Evolutionary conservation across 768 basidiomycete genomes (phyloP).

Genomic region (Amanita jacksonii): DNA sequence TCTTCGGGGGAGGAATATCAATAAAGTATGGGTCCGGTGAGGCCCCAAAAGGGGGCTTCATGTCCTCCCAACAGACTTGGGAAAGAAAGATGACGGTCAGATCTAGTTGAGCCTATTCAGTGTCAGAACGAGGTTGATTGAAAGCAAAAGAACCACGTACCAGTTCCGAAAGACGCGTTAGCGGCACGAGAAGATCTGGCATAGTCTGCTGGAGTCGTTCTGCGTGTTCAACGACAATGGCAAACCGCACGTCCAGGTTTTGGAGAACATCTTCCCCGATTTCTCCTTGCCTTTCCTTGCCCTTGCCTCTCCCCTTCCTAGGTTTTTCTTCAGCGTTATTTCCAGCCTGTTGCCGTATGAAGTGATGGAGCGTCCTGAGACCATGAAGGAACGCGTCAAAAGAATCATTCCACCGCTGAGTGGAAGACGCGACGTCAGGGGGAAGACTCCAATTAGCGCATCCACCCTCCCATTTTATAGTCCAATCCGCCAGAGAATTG

Average conservation of each 20-base stretch:
- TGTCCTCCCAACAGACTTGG: conserved; percentile 48
- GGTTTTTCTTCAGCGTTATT: conserved; percentile 3
- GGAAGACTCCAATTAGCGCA: conserved; percentile 47
- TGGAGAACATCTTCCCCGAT: background rate
- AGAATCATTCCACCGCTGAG: conserved; percentile 48
- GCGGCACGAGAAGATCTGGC: conserved; percentile 58
- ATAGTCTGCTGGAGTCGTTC: conserved; percentile 55
- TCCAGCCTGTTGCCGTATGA: too few relatives aligned
- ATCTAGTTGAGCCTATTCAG: conserved; percentile 42
- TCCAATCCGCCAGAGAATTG: conserved; percentile 49
- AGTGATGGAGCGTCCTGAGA: conserved; percentile 31
- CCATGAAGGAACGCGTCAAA: conserved; percentile 68
- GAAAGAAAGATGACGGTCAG: conserved; percentile 60
- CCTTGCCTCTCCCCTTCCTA: conserved; percentile 11
- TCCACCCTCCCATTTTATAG: conserved; percentile 48
- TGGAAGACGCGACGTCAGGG: conserved; percentile 14
- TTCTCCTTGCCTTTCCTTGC: conserved; percentile 19
- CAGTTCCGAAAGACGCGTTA: conserved; percentile 63
- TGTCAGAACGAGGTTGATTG: background rate
- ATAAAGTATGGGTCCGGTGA: conserved; percentile 67
- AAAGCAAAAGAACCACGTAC: conserved; percentile 34
- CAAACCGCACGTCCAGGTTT: conserved; percentile 28
- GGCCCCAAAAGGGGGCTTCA: conserved; percentile 59
- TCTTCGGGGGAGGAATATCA: conserved; percentile 40
- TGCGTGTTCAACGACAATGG: conserved; percentile 55